Evolutionary conservation across 2,329 filamentous ascomycete genomes (phyloP).

Genomic region (Aspergillus quadricinctus): DNA sequence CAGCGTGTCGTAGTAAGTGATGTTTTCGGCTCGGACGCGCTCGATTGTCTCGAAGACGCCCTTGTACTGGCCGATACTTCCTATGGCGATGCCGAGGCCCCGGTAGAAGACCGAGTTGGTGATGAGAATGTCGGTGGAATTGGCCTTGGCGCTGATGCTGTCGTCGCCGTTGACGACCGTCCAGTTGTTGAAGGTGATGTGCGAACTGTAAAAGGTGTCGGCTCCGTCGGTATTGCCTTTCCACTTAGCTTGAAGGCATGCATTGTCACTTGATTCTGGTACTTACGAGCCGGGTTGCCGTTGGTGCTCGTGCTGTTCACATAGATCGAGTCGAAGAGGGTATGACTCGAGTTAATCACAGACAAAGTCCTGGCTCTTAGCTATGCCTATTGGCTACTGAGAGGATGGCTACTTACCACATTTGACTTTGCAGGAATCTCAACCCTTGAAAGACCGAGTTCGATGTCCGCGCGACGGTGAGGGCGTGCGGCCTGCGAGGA

Average conservation of each 20-base stretch:
- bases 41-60: slow-evolving; percentile 48
- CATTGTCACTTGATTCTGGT: background rate
- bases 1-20: slow-evolving; percentile 44
- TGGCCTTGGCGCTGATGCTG: slow-evolving; percentile 52
- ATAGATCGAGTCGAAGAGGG: slow-evolving; percentile 49
- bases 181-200: slow-evolving; percentile 51
- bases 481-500: slow-evolving; percentile 24
- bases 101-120: slow-evolving; percentile 47
- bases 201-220: slow-evolving; percentile 52
- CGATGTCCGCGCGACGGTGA: slow-evolving; percentile 19
- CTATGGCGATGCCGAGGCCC: slow-evolving; percentile 53
- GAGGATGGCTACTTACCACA: slow-evolving; percentile 44
- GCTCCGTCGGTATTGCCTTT: slow-evolving; percentile 44
- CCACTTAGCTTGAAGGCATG: background rate
- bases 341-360: slow-evolving; percentile 46
- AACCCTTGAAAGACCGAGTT: slow-evolving; percentile 19
- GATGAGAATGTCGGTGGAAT: slow-evolving; percentile 53
- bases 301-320: slow-evolving; percentile 43
- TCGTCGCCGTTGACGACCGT: slow-evolving; percentile 52
- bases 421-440: slow-evolving; percentile 49
- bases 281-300: background rate
- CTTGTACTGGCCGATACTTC: slow-evolving; percentile 54
- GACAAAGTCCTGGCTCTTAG: slow-evolving; percentile 44
- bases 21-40: slow-evolving; percentile 46
- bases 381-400: background rate